phyloP scores from a whole-genome alignment of 106 monocot genomes.

The Acanthochlamys bracteata region DNA sequence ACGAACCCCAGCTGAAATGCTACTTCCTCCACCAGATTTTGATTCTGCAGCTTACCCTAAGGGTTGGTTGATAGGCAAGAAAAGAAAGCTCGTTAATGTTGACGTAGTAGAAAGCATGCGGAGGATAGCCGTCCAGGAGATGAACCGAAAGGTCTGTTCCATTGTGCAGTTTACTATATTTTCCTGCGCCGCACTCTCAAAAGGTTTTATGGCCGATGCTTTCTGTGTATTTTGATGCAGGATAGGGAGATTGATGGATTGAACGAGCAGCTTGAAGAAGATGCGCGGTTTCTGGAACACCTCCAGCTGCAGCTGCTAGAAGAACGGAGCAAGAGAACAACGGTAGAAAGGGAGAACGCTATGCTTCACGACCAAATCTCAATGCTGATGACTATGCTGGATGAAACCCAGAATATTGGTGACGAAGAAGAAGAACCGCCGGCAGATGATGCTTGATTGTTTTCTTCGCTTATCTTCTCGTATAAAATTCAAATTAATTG shows the following conservation, averaged over 20 bases:
- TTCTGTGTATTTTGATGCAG: slow-evolving; percentile 19
- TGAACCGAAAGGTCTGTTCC: slow-evolving; percentile 85
- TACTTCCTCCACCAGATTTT: slow-evolving; percentile 90
- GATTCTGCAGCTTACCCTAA: slow-evolving; percentile 65
- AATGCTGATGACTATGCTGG: slow-evolving; percentile 76
- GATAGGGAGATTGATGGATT: slow-evolving; percentile 84
- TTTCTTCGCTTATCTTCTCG: too few species aligned
- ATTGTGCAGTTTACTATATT: not conserved
- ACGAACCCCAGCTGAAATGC: slow-evolving; percentile 36
- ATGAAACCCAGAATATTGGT: slow-evolving; percentile 22
- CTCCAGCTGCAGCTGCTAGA: slow-evolving; percentile 76
- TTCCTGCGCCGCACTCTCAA: not conserved
- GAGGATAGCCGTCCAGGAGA: slow-evolving; percentile 78
- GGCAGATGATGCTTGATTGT: too few species aligned
- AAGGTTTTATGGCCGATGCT: not conserved
- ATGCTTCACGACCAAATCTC: slow-evolving; percentile 68
- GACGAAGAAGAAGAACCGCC: not conserved
- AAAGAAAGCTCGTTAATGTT: slow-evolving; percentile 88
- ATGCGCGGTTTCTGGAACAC: slow-evolving; percentile 62
- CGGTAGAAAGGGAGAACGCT: slow-evolving; percentile 62
- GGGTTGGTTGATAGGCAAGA: slow-evolving; percentile 90
- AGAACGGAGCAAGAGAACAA: slow-evolving; percentile 64
- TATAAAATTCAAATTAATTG: too few species aligned
- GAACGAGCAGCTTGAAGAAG: slow-evolving; percentile 88
- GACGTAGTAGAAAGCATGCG: slow-evolving; percentile 99